These are phyloP conservation scores for Pythium folliculosum DNA, from an alignment of 352 stramenopile species.

Conservation along the genomic window DNA sequence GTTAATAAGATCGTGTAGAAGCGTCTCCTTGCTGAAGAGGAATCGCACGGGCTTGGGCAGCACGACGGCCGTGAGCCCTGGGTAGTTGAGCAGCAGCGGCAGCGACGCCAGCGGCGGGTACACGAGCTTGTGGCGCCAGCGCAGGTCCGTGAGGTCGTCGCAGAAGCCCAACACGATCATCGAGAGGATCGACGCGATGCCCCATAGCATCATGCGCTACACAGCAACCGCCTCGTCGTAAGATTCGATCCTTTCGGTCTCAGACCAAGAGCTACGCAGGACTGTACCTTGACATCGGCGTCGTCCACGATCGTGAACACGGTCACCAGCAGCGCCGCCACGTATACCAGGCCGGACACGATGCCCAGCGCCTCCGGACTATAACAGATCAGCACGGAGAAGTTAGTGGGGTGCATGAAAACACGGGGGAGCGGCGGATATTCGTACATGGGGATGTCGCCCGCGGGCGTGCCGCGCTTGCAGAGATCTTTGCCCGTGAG, in stretches of 20 bases:
- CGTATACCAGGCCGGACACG: conserved; percentile 85
- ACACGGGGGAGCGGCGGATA: not conserved
- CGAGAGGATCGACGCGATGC: conserved; percentile 83
- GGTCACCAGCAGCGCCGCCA: conserved; percentile 70
- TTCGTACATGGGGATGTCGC: conserved; percentile 86
- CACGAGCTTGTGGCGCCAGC: conserved; percentile 96
- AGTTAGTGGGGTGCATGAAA: not conserved
- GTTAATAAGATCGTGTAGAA: conserved; percentile 59
- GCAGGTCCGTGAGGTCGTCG: conserved; percentile 97
- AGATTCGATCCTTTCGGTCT: not conserved
- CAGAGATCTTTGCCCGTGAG: conserved; percentile 92
- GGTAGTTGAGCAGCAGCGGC: conserved; percentile 96
- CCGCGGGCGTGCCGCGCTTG: conserved; percentile 87
- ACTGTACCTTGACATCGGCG: conserved; percentile 49
- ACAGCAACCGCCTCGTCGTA: not conserved
- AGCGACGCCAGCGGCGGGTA: conserved; percentile 96
- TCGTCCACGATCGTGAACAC: conserved; percentile 72
- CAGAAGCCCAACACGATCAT: conserved; percentile 93
- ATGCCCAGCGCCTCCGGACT: conserved; percentile 89
- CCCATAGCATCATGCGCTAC: conserved; percentile 80
- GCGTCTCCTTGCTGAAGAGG: conserved; percentile 65
- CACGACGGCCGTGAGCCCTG: conserved; percentile 94
- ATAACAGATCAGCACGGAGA: not conserved
- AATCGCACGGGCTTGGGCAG: conserved; percentile 88
- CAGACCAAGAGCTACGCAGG: not conserved